phyloP scores from a whole-genome alignment of 78 protist species.

The Protostelium mycophagum region DNA sequence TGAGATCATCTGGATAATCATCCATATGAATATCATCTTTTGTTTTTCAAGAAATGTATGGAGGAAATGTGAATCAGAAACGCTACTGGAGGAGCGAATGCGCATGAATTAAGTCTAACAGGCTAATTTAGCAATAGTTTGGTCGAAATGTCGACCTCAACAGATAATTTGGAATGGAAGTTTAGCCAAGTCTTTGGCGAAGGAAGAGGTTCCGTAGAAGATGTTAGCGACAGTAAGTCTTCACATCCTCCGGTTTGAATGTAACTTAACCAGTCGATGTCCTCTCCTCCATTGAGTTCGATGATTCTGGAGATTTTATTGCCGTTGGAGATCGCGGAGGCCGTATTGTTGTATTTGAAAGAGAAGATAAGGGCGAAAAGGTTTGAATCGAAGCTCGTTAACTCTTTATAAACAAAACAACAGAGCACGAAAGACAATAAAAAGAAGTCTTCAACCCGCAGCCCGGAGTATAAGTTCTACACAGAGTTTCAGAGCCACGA shows the following conservation, averaged over 20 bases:
- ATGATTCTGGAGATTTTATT: conserved; percentile 86
- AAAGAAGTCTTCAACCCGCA: conserved; percentile 4
- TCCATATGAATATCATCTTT: too few species aligned
- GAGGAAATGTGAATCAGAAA: too few species aligned
- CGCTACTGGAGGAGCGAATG: too few species aligned
- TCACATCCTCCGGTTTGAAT: not conserved
- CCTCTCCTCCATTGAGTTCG: conserved; percentile 90
- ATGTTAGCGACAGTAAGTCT: conserved; percentile 40
- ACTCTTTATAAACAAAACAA: not conserved
- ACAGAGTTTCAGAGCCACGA: conserved; percentile 97
- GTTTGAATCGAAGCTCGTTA: not conserved
- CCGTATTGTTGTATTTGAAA: conserved; percentile 78
- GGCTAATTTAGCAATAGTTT: too few species aligned
- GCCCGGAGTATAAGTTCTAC: conserved; percentile 86
- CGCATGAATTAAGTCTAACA: too few species aligned
- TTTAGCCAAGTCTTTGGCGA: conserved; percentile 67
- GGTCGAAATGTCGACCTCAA: not conserved
- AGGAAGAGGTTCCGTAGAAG: conserved; percentile 31
- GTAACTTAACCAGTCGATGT: conserved; percentile 76
- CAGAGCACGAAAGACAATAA: conserved; percentile 11
- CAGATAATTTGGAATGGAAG: conserved; percentile 46
- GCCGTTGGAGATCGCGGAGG: conserved; percentile 98
- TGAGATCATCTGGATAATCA: too few species aligned
- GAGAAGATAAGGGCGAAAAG: conserved; percentile 18
- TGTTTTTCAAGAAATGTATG: too few species aligned